Evolutionary conservation across 345 rosid genomes (phyloP).

Genomic region (Bretschneidera sinensis): DNA sequence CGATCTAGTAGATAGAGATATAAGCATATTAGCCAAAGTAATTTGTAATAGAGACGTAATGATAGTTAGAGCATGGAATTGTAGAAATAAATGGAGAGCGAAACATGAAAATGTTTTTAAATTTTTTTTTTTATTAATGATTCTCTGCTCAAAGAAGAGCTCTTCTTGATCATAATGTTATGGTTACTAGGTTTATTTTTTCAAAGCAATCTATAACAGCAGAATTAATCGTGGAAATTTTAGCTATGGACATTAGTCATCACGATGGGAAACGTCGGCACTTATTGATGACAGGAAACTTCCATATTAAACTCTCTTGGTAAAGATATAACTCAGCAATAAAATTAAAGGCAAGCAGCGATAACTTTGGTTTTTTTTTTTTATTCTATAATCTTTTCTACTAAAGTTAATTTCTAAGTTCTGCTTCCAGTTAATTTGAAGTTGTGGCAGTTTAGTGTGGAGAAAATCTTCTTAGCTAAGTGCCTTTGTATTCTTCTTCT

Average conservation of each 20-base stretch:
- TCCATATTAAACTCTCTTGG: neutral
- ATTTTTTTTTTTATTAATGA: neutral
- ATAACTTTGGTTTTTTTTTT: too few relatives aligned
- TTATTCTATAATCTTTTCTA: too few relatives aligned
- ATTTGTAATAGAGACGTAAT: neutral
- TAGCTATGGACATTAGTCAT: neutral
- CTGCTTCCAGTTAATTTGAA: neutral
- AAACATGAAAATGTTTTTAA: conserved; percentile 1
- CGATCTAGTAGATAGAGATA: neutral
- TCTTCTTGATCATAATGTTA: neutral
- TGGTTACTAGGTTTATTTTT: neutral
- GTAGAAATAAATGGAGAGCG: neutral
- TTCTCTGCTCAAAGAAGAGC: neutral
- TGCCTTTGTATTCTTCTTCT: too few relatives aligned
- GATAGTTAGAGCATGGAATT: neutral
- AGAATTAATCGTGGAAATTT: neutral
- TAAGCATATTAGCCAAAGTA: neutral
- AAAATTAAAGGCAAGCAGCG: too few relatives aligned
- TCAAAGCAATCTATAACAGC: neutral
- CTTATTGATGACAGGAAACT: neutral
- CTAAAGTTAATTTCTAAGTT: neutral
- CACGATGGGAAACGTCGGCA: neutral
- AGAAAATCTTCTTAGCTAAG: neutral
- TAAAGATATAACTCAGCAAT: neutral
- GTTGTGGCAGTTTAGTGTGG: neutral